These are phyloP conservation scores for Geosmithia morbida DNA, from an alignment of 2,329 filamentous ascomycete genomes.

Conservation along the genomic window DNA sequence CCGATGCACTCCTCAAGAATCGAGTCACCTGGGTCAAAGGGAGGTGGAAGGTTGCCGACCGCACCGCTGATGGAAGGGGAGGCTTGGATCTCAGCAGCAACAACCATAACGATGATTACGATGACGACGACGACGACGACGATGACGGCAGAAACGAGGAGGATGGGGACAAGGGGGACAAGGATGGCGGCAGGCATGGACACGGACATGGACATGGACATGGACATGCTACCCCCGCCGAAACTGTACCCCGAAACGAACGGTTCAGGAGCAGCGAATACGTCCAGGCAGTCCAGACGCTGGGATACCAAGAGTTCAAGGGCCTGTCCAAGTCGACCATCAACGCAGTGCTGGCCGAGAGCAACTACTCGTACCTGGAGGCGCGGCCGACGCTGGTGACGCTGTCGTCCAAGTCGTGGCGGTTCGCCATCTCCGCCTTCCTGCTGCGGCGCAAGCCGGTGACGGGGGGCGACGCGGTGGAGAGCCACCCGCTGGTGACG, in stretches of 20 bases:
- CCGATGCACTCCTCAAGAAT: constrained; percentile 62
- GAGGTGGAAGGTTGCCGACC: constrained; percentile 37
- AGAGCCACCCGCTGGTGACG: constrained; percentile 47
- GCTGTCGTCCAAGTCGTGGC: constrained; percentile 62
- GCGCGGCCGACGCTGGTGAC: constrained; percentile 55
- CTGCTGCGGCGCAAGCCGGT: constrained; percentile 49
- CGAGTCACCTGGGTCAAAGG: constrained; percentile 57
- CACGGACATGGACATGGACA: too few relatives aligned
- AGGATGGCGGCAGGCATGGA: background rate
- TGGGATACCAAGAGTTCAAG: constrained; percentile 63
- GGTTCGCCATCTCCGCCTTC: constrained; percentile 57
- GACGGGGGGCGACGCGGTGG: constrained; percentile 28
- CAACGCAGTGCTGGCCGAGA: constrained; percentile 65
- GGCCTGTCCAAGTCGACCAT: constrained; percentile 60
- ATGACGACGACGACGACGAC: constrained; percentile 10
- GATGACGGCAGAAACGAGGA: background rate
- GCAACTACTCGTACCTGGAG: constrained; percentile 64
- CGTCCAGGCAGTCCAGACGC: constrained; percentile 50
- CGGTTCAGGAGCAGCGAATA: constrained; percentile 55
- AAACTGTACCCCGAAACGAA: constrained; percentile 39
- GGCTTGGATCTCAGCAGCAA: background rate
- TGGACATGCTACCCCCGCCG: background rate
- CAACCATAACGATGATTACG: constrained; percentile 7
- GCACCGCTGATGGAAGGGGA: too few relatives aligned
- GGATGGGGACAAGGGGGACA: background rate